These are phyloP conservation scores for Isoetes taiwanensis DNA, from an alignment of 75 land plant genomes.

Conservation along the genomic window DNA sequence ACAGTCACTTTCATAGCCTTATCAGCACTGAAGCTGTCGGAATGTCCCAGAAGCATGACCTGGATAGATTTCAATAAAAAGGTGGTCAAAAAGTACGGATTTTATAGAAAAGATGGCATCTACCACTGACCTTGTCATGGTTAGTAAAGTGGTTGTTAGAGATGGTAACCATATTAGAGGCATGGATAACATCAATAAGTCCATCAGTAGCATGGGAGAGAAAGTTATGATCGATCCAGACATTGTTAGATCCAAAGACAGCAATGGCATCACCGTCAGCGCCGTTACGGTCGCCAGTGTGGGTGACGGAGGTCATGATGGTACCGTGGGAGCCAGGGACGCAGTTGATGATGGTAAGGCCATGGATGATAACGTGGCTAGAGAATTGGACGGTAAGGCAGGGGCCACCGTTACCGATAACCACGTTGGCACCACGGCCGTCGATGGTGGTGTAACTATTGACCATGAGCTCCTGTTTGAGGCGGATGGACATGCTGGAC, in stretches of 20 bases:
- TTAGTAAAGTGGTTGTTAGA: slow-evolving; percentile 49
- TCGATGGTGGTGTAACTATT: slow-evolving; percentile 1
- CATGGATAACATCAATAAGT: slow-evolving; percentile 42
- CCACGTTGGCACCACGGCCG: slow-evolving; percentile 1
- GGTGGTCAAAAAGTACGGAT: too few species aligned
- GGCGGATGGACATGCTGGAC: neutral
- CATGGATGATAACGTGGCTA: slow-evolving; percentile 1
- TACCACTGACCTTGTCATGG: slow-evolving; percentile 50
- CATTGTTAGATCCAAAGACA: slow-evolving; percentile 18
- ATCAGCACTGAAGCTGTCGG: neutral
- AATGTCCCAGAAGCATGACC: slow-evolving; percentile 5
- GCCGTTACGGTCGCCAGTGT: slow-evolving; percentile 9
- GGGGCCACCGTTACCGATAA: neutral
- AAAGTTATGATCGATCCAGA: slow-evolving; percentile 68
- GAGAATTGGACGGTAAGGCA: slow-evolving; percentile 1
- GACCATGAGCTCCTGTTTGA: neutral
- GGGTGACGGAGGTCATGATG: neutral
- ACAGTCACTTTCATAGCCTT: neutral
- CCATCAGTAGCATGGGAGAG: slow-evolving; percentile 35
- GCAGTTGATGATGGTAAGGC: neutral
- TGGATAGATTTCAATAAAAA: too few species aligned
- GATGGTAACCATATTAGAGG: slow-evolving; percentile 47
- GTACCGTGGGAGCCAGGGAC: neutral
- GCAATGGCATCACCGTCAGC: slow-evolving; percentile 58
- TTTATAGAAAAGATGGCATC: too few species aligned